Conservation (phyloP, 352 stramenopile species). For the Elongisporangium prolatum region DNA sequence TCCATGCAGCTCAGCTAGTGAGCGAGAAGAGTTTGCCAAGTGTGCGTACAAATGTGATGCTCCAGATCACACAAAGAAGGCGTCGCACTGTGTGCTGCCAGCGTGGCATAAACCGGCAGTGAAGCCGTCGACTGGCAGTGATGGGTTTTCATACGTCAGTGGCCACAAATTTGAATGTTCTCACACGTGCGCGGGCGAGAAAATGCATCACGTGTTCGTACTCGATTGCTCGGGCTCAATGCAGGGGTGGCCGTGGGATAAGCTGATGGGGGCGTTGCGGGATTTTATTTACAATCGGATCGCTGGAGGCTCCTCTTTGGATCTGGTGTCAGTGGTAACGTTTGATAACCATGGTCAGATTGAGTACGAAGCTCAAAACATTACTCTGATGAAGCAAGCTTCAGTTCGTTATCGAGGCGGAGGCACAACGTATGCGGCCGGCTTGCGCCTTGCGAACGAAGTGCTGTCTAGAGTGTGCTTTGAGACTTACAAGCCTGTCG, state of each 20-base stretch:
- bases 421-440: slow-evolving; percentile 46
- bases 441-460: slow-evolving; percentile 53
- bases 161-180: slow-evolving; percentile 77
- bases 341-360: slow-evolving; percentile 43
- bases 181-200: slow-evolving; percentile 38
- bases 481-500: slow-evolving; percentile 49
- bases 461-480: slow-evolving; percentile 66
- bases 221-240: slow-evolving; percentile 81
- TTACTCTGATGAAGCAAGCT: slow-evolving; percentile 30
- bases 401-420: slow-evolving; percentile 29
- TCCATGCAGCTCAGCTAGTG: slow-evolving; percentile 45
- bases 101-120: slow-evolving; percentile 50
- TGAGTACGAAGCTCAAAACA: slow-evolving; percentile 45
- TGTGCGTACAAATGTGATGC: slow-evolving; percentile 72
- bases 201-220: slow-evolving; percentile 79
- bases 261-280: slow-evolving; percentile 50
- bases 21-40: slow-evolving; percentile 61
- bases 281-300: slow-evolving; percentile 72
- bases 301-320: slow-evolving; percentile 32
- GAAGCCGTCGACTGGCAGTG: slow-evolving; percentile 19
- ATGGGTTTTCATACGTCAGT: slow-evolving; percentile 49
- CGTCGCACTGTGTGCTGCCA: slow-evolving; percentile 55
- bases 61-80: slow-evolving; percentile 49
- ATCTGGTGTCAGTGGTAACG: slow-evolving; percentile 76
- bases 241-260: slow-evolving; percentile 43